phyloP scores from a whole-genome alignment of 371 early-diverging fungal species.

The Zychaea mexicana region DNA sequence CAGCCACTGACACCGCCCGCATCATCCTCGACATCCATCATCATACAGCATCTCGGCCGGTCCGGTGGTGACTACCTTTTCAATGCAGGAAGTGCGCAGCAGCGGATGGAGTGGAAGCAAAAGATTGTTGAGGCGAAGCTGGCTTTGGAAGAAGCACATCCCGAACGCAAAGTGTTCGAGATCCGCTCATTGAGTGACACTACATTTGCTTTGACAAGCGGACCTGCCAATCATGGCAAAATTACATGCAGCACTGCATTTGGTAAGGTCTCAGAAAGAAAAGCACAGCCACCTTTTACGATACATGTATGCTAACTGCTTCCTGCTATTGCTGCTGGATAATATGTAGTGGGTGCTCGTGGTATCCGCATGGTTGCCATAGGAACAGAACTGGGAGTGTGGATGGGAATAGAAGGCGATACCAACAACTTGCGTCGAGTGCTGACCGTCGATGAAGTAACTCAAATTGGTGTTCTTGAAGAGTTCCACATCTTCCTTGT shows the following conservation, averaged over 20 bases:
- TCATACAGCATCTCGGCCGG: constrained; percentile 73
- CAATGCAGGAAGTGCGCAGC: constrained; percentile 72
- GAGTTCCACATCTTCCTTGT: constrained; percentile 41
- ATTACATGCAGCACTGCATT: constrained; percentile 75
- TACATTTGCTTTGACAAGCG: constrained; percentile 28
- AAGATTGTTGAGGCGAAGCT: constrained; percentile 75
- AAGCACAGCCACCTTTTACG: not conserved
- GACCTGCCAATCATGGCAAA: constrained; percentile 39
- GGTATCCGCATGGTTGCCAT: constrained; percentile 69
- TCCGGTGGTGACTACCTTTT: constrained; percentile 71
- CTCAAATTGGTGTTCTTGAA: constrained; percentile 42
- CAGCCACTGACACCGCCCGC: constrained; percentile 6
- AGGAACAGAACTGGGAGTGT: constrained; percentile 83
- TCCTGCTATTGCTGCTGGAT: not conserved
- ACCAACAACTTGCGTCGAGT: constrained; percentile 34
- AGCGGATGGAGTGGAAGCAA: constrained; percentile 82
- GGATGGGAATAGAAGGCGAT: constrained; percentile 53
- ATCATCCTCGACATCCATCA: constrained; percentile 1
- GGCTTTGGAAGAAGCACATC: constrained; percentile 36
- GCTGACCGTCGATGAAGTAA: constrained; percentile 33
- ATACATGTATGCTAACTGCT: not conserved
- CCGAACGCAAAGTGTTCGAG: constrained; percentile 65
- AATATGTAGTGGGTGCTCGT: constrained; percentile 34
- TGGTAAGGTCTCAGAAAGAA: constrained; percentile 35
- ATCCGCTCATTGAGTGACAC: constrained; percentile 49